A percentile compares a stretch with the other conserved stretches of the same genome.
Conservation (phyloP, 2,329 filamentous ascomycete species). For the Xylariomycetidae sp. region DNA sequence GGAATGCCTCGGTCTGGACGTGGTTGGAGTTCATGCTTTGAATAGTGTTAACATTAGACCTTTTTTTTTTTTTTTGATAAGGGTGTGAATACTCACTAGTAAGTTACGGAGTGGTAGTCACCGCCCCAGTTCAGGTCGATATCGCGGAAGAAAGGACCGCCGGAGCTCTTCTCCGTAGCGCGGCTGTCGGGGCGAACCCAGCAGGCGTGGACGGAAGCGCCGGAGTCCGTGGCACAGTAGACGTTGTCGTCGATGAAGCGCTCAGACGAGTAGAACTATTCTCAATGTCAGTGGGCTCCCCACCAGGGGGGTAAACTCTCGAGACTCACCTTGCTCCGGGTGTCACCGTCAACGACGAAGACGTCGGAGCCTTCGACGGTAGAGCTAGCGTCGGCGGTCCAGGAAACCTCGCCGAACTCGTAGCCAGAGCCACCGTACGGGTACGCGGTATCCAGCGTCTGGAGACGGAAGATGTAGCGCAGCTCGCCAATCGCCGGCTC, state of each 20-base stretch:
- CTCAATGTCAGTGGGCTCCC: not conserved
- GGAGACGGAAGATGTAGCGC: conserved; percentile 40
- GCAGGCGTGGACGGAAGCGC: conserved; percentile 23
- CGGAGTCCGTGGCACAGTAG: conserved; percentile 39
- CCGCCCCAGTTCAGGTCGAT: conserved; percentile 52
- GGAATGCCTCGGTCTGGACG: conserved; percentile 46
- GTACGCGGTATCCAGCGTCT: conserved; percentile 31
- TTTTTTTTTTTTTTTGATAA: too few relatives aligned
- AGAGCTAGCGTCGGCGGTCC: conserved; percentile 36
- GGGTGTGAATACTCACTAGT: too few relatives aligned
- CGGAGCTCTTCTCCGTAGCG: conserved; percentile 49
- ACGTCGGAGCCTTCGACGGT: conserved; percentile 43
- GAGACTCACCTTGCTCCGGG: conserved; percentile 43
- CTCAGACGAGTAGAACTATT: conserved; percentile 51
- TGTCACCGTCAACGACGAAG: conserved; percentile 47
- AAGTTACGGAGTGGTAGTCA: conserved; percentile 42
- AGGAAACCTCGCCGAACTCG: conserved; percentile 40
- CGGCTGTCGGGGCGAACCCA: conserved; percentile 31
- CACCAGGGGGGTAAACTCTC: not conserved
- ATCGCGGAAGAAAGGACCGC: conserved; percentile 51
- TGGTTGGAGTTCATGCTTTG: conserved; percentile 58
- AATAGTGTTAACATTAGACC: too few relatives aligned
- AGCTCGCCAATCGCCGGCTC: conserved; percentile 43
- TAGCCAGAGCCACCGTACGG: too few relatives aligned
- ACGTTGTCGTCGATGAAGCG: conserved; percentile 55